Evolutionary conservation across 2,329 filamentous ascomycete genomes (phyloP), one percentile per base, ranked within the genome.

Genomic region (Ascocoryne sarcoides): DNA sequence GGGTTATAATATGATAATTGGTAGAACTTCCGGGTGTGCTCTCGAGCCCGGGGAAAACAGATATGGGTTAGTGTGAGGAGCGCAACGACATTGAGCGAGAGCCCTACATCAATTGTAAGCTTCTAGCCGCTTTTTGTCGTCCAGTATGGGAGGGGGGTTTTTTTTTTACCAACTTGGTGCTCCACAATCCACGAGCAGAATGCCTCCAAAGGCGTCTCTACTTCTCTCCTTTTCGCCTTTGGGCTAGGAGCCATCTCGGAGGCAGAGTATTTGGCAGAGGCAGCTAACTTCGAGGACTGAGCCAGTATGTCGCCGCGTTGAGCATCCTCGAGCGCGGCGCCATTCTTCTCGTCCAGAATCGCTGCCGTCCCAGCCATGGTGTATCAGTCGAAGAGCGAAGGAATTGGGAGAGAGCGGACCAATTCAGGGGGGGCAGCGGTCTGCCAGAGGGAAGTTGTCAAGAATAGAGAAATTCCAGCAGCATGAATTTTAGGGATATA

Each of bases 11-110:
- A 92, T 43, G 85, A 89, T 43, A 95, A 74, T 42, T 78, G 75
- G 65, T 94, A 88, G 69, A 95, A 95, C 53, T 89, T 92, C 56
- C 74, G 72, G n/a, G 88, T 94, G 56, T 84, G 79, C 39, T 74
- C 68, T 49, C 86, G 78, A 36, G 88, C 78, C 55, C 81, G 82
- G 37, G 90, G 88, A 60, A 95, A 87, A 58, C 82, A 80, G 54
- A 80, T 67, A 66, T 95, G 87, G 41, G 85, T 79, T 49, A 94
- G 77, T 60, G 83, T 78, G 49, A 95, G 77, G 50, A 93, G 79
- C 42, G 86, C 77, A 49, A 95, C 69, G 43, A 92, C 79, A 61
- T 93, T 95, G 62, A 92, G 73, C 10, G 87, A 86, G 51, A 95
- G 76, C 45, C 86, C 88, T 88, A 54, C 14, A 30, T 3, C 21